Evolutionary conservation across 805 yeast species (phyloP).

Genomic region (Kregervanrija pseudodelftensis): DNA sequence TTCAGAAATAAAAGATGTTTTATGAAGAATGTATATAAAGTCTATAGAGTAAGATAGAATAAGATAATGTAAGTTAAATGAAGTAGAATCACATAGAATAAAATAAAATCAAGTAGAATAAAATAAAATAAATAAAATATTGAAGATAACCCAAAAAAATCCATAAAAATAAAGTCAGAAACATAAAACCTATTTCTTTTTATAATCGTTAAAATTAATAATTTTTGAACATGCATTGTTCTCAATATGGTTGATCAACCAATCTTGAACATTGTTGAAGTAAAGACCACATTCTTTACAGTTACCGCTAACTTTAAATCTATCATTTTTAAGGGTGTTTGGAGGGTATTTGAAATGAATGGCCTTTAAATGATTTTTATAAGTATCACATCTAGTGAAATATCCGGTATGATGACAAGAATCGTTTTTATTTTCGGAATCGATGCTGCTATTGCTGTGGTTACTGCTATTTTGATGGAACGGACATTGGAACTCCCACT

Average conservation of each 20-base stretch:
- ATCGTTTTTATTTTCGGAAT: slow-evolving; percentile 10
- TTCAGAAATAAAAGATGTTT: too few relatives aligned
- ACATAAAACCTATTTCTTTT: neutral
- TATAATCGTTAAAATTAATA: slow-evolving; percentile 6
- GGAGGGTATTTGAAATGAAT: slow-evolving; percentile 83
- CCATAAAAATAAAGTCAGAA: neutral
- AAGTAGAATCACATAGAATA: neutral
- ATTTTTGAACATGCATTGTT: slow-evolving; percentile 31
- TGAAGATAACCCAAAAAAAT: neutral
- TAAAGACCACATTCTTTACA: slow-evolving; percentile 70
- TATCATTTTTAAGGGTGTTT: slow-evolving; percentile 75
- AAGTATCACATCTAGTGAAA: slow-evolving; percentile 85
- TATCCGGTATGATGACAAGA: slow-evolving; percentile 77
- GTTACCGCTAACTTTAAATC: slow-evolving; percentile 59
- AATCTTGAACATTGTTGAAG: slow-evolving; percentile 66
- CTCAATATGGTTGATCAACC: slow-evolving; percentile 75
- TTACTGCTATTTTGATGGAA: slow-evolving; percentile 30
- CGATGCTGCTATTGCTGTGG: slow-evolving; percentile 1
- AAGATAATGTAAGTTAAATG: neutral
- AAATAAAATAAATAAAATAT: neutral
- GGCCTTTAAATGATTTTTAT: slow-evolving; percentile 84
- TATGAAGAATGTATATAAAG: too few relatives aligned
- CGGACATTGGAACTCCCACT: slow-evolving; percentile 73
- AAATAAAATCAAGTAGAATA: too few relatives aligned
- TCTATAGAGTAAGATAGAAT: too few relatives aligned